Base-by-base conservation (phyloP, 75 land plant species). In the Sequoia sempervirens region DNA sequence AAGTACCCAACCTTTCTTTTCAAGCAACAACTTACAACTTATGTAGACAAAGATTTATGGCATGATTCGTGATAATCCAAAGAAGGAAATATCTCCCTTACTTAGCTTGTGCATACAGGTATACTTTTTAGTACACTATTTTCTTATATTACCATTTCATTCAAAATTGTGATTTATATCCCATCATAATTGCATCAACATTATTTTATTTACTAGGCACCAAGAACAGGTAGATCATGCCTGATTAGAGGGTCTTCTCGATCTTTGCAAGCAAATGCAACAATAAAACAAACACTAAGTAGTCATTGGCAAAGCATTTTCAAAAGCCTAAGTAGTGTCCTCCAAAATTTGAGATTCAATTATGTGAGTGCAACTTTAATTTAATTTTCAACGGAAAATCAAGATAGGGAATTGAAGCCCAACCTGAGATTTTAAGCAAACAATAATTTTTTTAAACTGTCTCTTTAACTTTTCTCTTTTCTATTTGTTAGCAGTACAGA, bases 221-320 rank as follows among this genome's bases (percentile, higher is more conserved):
- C 98, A 82, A 90, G 91, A 85, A 88, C 96, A 34, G 80, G 91
- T 26, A 90, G 96, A 82, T 80, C 89, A 28, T 86, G 89, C 81
- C 82, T 91, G 70, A 86, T 89, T 23, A 88, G 92, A 84, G 92
- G 89, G 45, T 88, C 93, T 81, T 89, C 92, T 23, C 89, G 89
- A 80, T 91, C 88, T 64, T 79, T 89, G 20, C 94, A 87, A 86
- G 87, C 91, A 73, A 89, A 69, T 82, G 83, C 82, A 41, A 84
- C 86, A 38, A 90, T 93, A 83, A 96, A 94, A 75, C 98, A 96
- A 85, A 91, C 89, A 84, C 87, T 92, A 20, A 93, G 86, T 84
- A 84, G 91, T 81, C 96, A 96, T 76, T 96, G 96, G 98, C 95
- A 96, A 88, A 92, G 88, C 80, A 96, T 96, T 58, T 91, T 94